phyloP scores from a whole-genome alignment of 2,329 filamentous ascomycete species.

The Ophiostoma novo-ulmi region DNA sequence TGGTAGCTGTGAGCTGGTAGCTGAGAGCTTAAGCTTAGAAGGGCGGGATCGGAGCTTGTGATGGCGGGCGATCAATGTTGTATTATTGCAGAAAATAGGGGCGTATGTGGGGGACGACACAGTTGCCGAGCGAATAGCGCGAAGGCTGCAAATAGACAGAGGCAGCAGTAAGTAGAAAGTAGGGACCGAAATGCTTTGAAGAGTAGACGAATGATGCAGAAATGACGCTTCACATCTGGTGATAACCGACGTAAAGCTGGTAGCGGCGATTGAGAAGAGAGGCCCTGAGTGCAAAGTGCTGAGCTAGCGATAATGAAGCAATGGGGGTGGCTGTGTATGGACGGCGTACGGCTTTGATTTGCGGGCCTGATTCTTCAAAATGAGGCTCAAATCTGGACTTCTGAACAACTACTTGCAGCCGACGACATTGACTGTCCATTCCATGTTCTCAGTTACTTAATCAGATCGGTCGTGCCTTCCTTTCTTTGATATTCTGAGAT shows the following conservation, averaged over 20 bases:
- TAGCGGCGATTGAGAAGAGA: background rate
- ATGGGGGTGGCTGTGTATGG: slow-evolving; percentile 6
- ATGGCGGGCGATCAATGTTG: slow-evolving; percentile 11
- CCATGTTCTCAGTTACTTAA: background rate
- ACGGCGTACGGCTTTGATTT: background rate
- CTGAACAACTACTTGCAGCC: background rate
- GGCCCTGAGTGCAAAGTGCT: background rate
- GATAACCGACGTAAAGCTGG: background rate
- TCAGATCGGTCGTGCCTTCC: background rate
- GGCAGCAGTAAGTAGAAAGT: background rate
- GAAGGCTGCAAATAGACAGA: background rate
- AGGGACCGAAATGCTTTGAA: background rate
- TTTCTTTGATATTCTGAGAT: background rate
- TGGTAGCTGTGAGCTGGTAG: background rate
- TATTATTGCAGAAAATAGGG: slow-evolving; percentile 13
- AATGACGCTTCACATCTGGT: background rate
- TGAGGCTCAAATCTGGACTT: background rate
- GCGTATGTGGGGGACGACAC: slow-evolving; percentile 6
- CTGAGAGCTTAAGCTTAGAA: background rate
- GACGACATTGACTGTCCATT: background rate
- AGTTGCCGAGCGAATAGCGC: background rate
- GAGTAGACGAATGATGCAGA: background rate
- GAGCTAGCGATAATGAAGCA: background rate
- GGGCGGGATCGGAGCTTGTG: slow-evolving; percentile 9
- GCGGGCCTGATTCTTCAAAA: background rate